Evolutionary conservation across 768 basidiomycete genomes (phyloP), one percentile per base, ranked within the genome.

Genomic region (Suillus ampliporus): DNA sequence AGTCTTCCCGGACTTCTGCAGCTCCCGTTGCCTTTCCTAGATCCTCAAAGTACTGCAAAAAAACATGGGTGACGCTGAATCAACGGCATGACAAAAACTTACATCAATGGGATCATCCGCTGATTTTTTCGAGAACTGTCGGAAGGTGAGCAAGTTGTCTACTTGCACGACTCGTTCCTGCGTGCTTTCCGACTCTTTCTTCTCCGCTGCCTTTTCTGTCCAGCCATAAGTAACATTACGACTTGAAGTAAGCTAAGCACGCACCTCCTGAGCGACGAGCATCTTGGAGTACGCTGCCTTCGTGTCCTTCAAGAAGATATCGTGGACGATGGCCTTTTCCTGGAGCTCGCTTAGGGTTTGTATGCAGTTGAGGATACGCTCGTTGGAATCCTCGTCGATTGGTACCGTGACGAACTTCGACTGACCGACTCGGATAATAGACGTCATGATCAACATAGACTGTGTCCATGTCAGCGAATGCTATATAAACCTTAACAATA

Each of bases 391-490:
- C 74, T 99, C 97, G 79, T 99, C 97, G 67, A 99, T 99, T n/a
- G 94, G 91, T 2, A 89, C 90, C 0, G 92, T 88, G 48, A 91
- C 92, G 68, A 97, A 96, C 73, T 96, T 97, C 57, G 95, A 96
- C 78, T 99, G 97, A 41, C 97, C 97, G 61, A 98, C 93, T 57
- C 97, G 94, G 72, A 99, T 93, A 73, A 95, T 83, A 9, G 95
- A 97, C 2, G 95, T 90, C 97, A 99, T 98, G 74, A 98, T 94
- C 59, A 99, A 83, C 93, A 99, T 98, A 7, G 93, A 89, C 91
- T 93, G 69, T 14, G 64, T 11, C n/a, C 37, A 11, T 4, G 40
- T 54, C 19, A 63, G 60, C 47, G 48, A 13, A 40, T 34, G 26
- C 14, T 10, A 34, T 44, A 57, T 19, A 23, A 47, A 34, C 8